phyloP scores from a whole-genome alignment of 805 yeast genomes.

The Blastobotrys mokoenaii region DNA sequence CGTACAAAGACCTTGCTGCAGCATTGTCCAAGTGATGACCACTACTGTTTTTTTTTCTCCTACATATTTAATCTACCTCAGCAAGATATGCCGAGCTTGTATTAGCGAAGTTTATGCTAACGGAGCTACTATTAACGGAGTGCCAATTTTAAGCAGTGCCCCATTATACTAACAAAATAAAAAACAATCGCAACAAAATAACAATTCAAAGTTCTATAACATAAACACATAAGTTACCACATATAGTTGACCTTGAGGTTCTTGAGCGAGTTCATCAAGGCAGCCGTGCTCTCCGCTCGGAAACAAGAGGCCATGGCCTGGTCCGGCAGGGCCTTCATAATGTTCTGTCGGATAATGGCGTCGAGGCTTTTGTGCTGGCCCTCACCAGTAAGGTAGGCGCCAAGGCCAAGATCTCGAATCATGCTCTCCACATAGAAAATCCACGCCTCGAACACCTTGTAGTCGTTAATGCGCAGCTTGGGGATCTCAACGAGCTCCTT shows the following conservation, averaged over 20 bases:
- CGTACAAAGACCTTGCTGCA: no score
- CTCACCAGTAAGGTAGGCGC: background rate
- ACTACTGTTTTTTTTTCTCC: no score
- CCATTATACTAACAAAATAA: no score
- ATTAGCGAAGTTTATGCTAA: no score
- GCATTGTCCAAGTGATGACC: no score
- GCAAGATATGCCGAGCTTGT: no score
- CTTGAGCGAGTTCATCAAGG: background rate
- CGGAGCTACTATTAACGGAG: no score
- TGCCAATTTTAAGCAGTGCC: no score
- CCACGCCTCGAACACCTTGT: slow-evolving; percentile 1
- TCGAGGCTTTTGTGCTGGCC: background rate
- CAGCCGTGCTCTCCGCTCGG: background rate
- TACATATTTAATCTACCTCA: no score
- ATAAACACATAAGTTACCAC: background rate
- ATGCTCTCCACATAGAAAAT: background rate
- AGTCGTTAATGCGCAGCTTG: background rate
- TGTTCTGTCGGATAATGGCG: background rate
- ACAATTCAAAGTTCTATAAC: no score
- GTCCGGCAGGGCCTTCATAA: slow-evolving; percentile 1
- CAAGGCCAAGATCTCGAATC: background rate
- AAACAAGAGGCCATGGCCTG: background rate
- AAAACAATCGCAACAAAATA: no score
- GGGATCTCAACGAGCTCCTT: slow-evolving; percentile 1
- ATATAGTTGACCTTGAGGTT: background rate